phyloP scores from a whole-genome alignment of 2,329 filamentous ascomycete genomes.

The Fusarium piperis region DNA sequence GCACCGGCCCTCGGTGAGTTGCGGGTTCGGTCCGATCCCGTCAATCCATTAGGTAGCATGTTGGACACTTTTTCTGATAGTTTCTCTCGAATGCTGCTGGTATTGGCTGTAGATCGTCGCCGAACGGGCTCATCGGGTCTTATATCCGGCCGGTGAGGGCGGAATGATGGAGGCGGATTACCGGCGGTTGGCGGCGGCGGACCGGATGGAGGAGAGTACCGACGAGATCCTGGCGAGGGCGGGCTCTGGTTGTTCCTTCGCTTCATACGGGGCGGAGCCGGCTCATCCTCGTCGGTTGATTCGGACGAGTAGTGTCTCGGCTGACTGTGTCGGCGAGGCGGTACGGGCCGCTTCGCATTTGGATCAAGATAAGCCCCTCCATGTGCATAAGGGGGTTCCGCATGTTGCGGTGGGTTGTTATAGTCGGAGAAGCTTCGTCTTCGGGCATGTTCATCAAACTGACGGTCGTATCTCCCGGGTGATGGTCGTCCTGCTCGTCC shows the following conservation, averaged over 20 bases:
- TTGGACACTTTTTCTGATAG: constrained; percentile 56
- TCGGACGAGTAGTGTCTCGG: constrained; percentile 55
- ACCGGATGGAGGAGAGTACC: constrained; percentile 44
- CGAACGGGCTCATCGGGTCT: constrained; percentile 49
- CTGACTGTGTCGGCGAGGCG: constrained; percentile 60
- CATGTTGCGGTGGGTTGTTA: constrained; percentile 50
- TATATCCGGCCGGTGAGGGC: constrained; percentile 47
- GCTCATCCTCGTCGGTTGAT: constrained; percentile 54
- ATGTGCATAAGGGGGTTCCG: constrained; percentile 43
- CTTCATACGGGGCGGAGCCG: constrained; percentile 41
- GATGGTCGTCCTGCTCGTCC: constrained; percentile 47
- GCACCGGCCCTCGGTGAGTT: constrained; percentile 49
- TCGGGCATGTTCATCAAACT: constrained; percentile 54
- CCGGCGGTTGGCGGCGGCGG: constrained; percentile 43
- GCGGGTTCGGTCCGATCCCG: constrained; percentile 48
- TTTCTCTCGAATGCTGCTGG: constrained; percentile 56
- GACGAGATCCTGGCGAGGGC: constrained; percentile 45
- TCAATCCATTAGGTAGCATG: constrained; percentile 52
- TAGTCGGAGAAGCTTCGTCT: constrained; percentile 64
- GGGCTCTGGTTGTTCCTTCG: constrained; percentile 40
- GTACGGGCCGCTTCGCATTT: constrained; percentile 43
- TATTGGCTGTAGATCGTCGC: constrained; percentile 48
- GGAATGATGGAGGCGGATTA: constrained; percentile 39
- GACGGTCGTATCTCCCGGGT: constrained; percentile 48
- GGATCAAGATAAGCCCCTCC: constrained; percentile 49